These are phyloP conservation scores for Pythium rishiriense DNA, from an alignment of 352 stramenopile genomes.

Conservation along the genomic window DNA sequence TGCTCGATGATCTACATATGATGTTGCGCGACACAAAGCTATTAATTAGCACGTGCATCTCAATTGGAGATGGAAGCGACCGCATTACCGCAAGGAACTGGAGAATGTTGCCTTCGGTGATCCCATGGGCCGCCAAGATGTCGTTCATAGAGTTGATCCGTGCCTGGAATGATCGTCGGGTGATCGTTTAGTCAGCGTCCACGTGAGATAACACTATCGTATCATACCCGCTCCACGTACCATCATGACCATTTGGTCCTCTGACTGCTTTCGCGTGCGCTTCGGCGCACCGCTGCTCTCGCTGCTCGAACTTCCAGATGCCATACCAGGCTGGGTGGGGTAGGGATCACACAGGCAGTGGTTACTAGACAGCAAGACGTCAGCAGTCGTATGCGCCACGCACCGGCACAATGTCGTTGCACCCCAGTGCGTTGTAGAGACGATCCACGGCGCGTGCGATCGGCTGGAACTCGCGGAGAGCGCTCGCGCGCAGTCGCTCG, in stretches of 20 bases:
- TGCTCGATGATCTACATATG: constrained; percentile 72
- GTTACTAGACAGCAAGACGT: background rate
- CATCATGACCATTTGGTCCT: constrained; percentile 78
- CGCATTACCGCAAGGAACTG: constrained; percentile 64
- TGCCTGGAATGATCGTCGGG: constrained; percentile 34
- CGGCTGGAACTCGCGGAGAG: constrained; percentile 69
- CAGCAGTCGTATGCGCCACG: background rate
- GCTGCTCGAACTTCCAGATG: constrained; percentile 27
- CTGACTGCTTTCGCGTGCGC: constrained; percentile 59
- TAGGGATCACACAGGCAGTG: background rate
- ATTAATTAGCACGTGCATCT: too few relatives aligned
- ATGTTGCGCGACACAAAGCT: background rate
- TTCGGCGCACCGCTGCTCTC: constrained; percentile 39
- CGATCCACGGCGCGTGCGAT: constrained; percentile 70
- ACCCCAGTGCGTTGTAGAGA: constrained; percentile 76
- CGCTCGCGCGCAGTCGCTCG: constrained; percentile 58
- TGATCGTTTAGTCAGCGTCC: background rate
- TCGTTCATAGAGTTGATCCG: constrained; percentile 88
- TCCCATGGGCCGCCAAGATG: constrained; percentile 67
- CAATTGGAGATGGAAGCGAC: background rate
- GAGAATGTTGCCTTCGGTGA: constrained; percentile 84
- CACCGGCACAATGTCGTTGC: constrained; percentile 80
- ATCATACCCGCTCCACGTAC: too few relatives aligned
- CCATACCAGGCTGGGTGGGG: constrained; percentile 23
- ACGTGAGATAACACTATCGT: too few relatives aligned